Percentiles rank a stretch among this genome's conserved stretches.
Conservation (phyloP, 345 rosid species). For the Jatropha curcas region DNA sequence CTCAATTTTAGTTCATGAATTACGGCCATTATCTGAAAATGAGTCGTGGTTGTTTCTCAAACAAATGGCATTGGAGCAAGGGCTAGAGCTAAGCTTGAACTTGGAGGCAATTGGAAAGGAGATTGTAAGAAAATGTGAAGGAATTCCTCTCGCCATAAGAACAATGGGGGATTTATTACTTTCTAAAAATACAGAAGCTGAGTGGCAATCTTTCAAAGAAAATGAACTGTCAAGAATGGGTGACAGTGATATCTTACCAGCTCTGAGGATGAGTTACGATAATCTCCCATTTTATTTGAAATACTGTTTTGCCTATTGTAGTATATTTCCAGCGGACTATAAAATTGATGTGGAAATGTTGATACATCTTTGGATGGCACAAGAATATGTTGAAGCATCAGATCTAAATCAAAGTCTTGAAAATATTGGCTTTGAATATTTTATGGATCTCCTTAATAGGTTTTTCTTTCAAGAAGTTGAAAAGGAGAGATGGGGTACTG, state of each 20-base stretch:
- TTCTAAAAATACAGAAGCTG: not conserved
- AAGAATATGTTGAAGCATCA: not conserved
- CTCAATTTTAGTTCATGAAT: not conserved
- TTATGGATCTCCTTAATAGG: not conserved
- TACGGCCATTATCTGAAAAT: not conserved
- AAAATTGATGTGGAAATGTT: constrained; percentile 15
- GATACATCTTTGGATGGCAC: constrained; percentile 13
- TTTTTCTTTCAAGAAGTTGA: not conserved
- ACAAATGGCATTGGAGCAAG: not conserved
- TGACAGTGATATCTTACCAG: constrained; percentile 13
- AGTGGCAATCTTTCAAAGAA: not conserved
- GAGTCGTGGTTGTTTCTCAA: not conserved
- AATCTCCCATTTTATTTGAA: constrained; percentile 37
- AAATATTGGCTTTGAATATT: not conserved
- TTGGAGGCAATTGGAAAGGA: constrained; percentile 12
- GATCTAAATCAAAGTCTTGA: not conserved
- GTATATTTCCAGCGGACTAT: constrained; percentile 23
- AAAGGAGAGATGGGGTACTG: not conserved
- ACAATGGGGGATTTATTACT: constrained; percentile 23
- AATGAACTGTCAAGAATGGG: not conserved
- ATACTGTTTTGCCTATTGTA: constrained; percentile 40
- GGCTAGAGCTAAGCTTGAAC: not conserved
- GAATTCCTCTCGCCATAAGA: constrained; percentile 29
- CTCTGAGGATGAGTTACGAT: constrained; percentile 33
- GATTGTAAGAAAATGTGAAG: constrained; percentile 17